Evolutionary conservation across 371 early-diverging fungal species (phyloP).

Genomic region (Mucor velutinosus): DNA sequence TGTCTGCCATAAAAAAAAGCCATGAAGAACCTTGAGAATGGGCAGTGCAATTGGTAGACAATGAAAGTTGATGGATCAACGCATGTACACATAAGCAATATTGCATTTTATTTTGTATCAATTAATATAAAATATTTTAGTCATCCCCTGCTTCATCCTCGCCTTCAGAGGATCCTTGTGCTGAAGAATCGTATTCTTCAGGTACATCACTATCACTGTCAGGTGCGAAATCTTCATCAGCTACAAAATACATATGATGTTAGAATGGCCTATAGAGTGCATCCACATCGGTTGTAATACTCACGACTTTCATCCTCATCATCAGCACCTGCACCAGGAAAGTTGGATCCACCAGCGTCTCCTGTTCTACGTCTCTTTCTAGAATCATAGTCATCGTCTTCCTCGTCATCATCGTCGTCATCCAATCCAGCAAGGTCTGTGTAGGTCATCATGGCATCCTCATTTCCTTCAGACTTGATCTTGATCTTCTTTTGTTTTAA

Average conservation of each 20-base stretch:
- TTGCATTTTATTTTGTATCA: background rate
- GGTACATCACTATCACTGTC: conserved; percentile 83
- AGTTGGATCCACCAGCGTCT: conserved; percentile 25
- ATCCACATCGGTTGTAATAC: conserved; percentile 2
- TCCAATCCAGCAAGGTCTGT: conserved; percentile 65
- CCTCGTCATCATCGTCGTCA: conserved; percentile 54
- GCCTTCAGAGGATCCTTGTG: conserved; percentile 46
- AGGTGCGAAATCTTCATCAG: conserved; percentile 91
- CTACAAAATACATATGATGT: conserved; percentile 32
- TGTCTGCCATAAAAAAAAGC: too few species aligned
- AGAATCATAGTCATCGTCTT: conserved; percentile 31
- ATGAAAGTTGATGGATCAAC: too few species aligned
- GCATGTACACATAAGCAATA: too few species aligned
- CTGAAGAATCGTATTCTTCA: conserved; percentile 89
- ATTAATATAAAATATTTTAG: background rate
- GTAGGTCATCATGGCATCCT: conserved; percentile 60
- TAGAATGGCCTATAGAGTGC: background rate
- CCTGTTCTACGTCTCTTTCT: conserved; percentile 51
- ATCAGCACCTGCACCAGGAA: conserved; percentile 42
- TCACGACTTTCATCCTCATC: conserved; percentile 72
- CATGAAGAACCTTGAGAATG: too few species aligned
- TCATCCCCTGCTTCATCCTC: conserved; percentile 27
- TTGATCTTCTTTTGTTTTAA: conserved; percentile 82
- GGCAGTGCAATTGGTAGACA: too few species aligned
- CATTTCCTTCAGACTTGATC: conserved; percentile 76